Conservation (phyloP, 1,284 basidiomycete genomes). For the Dichomitus squalens region DNA sequence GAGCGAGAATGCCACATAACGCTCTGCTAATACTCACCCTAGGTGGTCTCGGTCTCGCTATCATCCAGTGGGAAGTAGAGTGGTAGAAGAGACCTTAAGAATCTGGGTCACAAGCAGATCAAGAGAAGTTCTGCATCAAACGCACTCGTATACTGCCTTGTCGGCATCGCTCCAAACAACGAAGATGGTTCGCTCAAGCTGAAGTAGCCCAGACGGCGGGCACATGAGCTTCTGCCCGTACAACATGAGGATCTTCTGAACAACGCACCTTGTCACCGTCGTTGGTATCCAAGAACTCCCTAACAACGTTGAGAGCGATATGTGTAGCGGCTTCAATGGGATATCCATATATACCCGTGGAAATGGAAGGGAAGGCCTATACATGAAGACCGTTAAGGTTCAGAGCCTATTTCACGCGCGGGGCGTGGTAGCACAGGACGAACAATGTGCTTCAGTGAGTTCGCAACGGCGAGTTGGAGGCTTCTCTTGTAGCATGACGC, state of each 20-base stretch:
- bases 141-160: slow-evolving; percentile 64
- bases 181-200: slow-evolving; percentile 78
- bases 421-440: slow-evolving; percentile 26
- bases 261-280: slow-evolving; percentile 49
- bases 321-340: slow-evolving; percentile 73
- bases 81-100: slow-evolving; percentile 54
- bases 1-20: too few species aligned
- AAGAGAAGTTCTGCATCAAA: slow-evolving; percentile 12
- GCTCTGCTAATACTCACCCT: too few species aligned
- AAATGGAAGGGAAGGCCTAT: slow-evolving; percentile 81
- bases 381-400: slow-evolving; percentile 16
- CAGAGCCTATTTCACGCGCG: background rate
- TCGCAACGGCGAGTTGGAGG: slow-evolving; percentile 62
- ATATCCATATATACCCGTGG: slow-evolving; percentile 81
- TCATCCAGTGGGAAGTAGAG: slow-evolving; percentile 57
- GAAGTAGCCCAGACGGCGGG: background rate
- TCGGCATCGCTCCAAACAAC: slow-evolving; percentile 73
- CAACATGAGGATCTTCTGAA: background rate
- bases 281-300: slow-evolving; percentile 59
- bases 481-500: slow-evolving; percentile 74
- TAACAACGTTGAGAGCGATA: slow-evolving; percentile 63
- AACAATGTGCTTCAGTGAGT: slow-evolving; percentile 69
- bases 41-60: background rate
- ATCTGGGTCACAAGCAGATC: too few species aligned
- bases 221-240: background rate